Conservation (phyloP, 1,139 yeast genomes). For the Geotrichum phurueaensis region DNA sequence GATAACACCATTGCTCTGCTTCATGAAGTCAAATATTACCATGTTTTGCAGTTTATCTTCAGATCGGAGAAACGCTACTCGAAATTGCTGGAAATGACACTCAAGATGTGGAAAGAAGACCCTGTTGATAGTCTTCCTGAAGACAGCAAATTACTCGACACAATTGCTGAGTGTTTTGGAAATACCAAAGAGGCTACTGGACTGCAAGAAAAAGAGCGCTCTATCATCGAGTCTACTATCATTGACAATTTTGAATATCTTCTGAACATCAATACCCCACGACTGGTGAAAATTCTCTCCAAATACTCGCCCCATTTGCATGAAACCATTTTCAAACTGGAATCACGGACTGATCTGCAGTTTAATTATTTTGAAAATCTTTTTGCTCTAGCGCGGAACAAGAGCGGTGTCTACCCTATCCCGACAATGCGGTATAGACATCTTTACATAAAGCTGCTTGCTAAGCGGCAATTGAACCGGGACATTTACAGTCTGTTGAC, state of each 20-base stretch:
- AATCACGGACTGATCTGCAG: slow-evolving; percentile 23
- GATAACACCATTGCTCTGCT: slow-evolving; percentile 47
- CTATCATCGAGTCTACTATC: slow-evolving; percentile 21
- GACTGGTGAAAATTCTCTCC: slow-evolving; percentile 24
- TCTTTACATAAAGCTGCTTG: slow-evolving; percentile 27
- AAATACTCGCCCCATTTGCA: slow-evolving; percentile 25
- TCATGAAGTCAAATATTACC: slow-evolving; percentile 48
- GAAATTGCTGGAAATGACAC: slow-evolving; percentile 45
- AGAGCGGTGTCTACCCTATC: slow-evolving; percentile 18
- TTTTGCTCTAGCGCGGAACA: slow-evolving; percentile 20
- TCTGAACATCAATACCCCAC: slow-evolving; percentile 20
- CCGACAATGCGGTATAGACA: slow-evolving; percentile 27
- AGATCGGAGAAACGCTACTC: slow-evolving; percentile 48
- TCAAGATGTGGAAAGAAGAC: slow-evolving; percentile 23
- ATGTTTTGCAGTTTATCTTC: slow-evolving; percentile 56
- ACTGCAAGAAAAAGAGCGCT: slow-evolving; percentile 21
- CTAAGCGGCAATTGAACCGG: slow-evolving; percentile 20
- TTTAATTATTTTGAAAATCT: slow-evolving; percentile 23
- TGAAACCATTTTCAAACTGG: slow-evolving; percentile 24
- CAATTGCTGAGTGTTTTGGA: slow-evolving; percentile 29
- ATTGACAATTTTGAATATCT: slow-evolving; percentile 23
- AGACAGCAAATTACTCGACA: slow-evolving; percentile 25
- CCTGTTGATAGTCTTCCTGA: slow-evolving; percentile 17
- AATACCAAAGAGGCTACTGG: slow-evolving; percentile 18
- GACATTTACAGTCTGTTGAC: slow-evolving; percentile 25